Percentiles rank a stretch among this genome's conserved stretches.
Conservation (phyloP, 139 green algal genomes). For the Choricystis sp. region DNA sequence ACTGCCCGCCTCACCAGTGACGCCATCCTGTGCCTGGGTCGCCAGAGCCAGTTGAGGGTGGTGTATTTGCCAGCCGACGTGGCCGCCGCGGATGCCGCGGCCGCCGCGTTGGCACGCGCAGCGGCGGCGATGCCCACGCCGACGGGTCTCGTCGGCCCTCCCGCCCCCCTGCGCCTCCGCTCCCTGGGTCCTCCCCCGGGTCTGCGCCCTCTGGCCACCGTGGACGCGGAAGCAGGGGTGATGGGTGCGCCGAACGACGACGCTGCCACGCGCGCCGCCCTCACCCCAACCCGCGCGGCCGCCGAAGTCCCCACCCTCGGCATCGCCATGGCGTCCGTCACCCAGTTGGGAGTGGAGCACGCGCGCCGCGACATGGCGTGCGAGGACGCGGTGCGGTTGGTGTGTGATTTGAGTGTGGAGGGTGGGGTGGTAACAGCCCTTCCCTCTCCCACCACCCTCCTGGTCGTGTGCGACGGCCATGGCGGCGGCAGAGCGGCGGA, state of each 20-base stretch:
- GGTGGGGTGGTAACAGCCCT: neutral
- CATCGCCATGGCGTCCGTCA: neutral
- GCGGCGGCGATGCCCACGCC: no score
- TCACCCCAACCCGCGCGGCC: neutral
- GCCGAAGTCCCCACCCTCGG: neutral
- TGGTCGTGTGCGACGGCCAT: slow-evolving; percentile 50
- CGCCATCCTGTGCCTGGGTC: slow-evolving; percentile 31
- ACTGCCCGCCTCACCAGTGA: slow-evolving; percentile 22
- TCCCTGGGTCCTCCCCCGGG: neutral
- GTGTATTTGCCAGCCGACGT: neutral
- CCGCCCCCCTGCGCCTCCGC: neutral
- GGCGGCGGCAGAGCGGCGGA: slow-evolving; percentile 28
- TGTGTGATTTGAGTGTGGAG: no score
- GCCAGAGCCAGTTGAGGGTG: neutral
- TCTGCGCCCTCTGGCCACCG: neutral
- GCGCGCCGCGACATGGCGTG: neutral
- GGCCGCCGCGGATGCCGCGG: no score
- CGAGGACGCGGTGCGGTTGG: neutral
- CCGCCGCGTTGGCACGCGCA: neutral
- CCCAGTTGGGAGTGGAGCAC: neutral
- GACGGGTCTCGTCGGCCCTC: no score
- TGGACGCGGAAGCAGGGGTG: neutral
- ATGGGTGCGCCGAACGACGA: neutral
- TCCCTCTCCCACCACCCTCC: slow-evolving; percentile 10
- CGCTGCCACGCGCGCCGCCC: neutral